These are phyloP conservation scores for Phragmites australis DNA, from an alignment of 176 grass and related monocot species.

Conservation along the genomic window DNA sequence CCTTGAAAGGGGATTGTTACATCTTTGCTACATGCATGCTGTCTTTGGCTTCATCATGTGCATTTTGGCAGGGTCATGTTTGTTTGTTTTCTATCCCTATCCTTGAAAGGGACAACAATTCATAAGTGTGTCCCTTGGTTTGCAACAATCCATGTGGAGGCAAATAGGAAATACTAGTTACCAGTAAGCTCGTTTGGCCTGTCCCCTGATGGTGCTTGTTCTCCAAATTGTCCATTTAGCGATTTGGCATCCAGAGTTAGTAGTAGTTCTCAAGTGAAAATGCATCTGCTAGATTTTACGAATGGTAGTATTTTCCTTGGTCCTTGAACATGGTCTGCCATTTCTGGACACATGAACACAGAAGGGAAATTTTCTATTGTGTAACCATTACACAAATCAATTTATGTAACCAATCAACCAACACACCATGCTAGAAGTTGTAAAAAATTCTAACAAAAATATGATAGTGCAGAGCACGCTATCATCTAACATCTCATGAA, in stretches of 20 bases:
- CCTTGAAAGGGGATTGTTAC: slow-evolving; percentile 6
- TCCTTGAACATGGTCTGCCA: not conserved
- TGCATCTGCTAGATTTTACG: not conserved
- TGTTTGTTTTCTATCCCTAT: slow-evolving; percentile 33
- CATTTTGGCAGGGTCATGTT: slow-evolving; percentile 31
- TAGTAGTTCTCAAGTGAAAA: not conserved
- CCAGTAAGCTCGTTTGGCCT: not conserved
- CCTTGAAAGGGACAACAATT: slow-evolving; percentile 40
- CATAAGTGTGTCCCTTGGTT: slow-evolving; percentile 33
- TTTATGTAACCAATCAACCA: too few species aligned
- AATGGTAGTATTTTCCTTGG: not conserved
- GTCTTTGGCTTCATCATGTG: slow-evolving; percentile 40
- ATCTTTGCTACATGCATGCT: slow-evolving; percentile 12
- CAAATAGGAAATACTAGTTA: slow-evolving; percentile 20
- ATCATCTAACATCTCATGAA: too few species aligned
- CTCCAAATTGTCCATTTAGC: slow-evolving; percentile 36
- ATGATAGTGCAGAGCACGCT: too few species aligned
- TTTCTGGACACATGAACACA: not conserved
- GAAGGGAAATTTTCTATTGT: too few species aligned
- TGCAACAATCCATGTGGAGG: slow-evolving; percentile 57
- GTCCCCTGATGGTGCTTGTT: slow-evolving; percentile 29
- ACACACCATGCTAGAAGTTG: too few species aligned
- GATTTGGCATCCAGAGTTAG: not conserved
- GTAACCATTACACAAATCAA: too few species aligned
- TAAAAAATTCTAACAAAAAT: too few species aligned